Conservation (phyloP, 2,329 filamentous ascomycete genomes). For the Ceratocystis diversiconidia region DNA sequence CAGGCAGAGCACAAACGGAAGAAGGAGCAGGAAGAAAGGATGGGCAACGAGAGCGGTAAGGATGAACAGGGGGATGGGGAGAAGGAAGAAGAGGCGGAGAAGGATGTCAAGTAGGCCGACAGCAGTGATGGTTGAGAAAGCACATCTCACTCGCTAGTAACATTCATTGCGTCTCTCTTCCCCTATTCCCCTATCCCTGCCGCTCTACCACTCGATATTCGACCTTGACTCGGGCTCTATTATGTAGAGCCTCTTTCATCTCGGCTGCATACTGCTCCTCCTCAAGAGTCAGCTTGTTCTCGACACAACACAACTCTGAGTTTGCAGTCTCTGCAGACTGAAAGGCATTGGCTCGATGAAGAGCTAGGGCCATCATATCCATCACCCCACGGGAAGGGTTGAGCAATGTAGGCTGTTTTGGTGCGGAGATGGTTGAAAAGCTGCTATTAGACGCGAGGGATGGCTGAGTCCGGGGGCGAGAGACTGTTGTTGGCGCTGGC, state of each 20-base stretch:
- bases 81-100: background rate
- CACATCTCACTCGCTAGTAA: background rate
- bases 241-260: background rate
- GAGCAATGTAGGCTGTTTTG: background rate
- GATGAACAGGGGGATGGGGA: background rate
- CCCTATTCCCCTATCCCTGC: background rate
- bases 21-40: constrained; percentile 11
- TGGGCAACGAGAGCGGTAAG: background rate
- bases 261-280: background rate
- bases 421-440: background rate
- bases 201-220: background rate
- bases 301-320: background rate
- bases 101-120: background rate
- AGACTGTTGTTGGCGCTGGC: background rate
- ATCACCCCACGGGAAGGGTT: background rate
- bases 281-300: background rate
- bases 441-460: background rate
- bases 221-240: background rate
- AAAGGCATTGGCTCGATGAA: background rate
- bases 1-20: constrained; percentile 10
- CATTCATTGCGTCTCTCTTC: background rate
- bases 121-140: background rate
- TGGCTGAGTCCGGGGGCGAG: background rate
- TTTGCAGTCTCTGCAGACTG: background rate
- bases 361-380: background rate